These are phyloP conservation scores for Salisapilia sapeloensis DNA, from an alignment of 352 stramenopile species.

Conservation along the genomic window DNA sequence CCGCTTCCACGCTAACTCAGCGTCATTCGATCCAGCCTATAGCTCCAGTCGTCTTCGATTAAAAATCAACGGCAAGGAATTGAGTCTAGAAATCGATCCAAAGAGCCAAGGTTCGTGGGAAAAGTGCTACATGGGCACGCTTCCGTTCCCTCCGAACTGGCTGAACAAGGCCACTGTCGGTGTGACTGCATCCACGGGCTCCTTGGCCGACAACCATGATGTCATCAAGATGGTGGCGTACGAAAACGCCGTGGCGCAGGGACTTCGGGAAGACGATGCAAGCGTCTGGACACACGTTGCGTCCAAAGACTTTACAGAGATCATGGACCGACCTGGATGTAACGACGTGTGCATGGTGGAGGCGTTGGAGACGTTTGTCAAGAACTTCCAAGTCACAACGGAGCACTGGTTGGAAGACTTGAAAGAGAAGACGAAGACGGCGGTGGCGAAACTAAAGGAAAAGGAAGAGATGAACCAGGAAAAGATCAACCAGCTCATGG, in stretches of 20 bases:
- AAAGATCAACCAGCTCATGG: constrained; percentile 51
- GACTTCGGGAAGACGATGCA: constrained; percentile 31
- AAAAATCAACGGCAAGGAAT: constrained; percentile 26
- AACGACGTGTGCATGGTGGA: constrained; percentile 70
- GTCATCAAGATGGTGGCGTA: constrained; percentile 49
- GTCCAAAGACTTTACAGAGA: constrained; percentile 59
- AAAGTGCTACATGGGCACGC: constrained; percentile 39
- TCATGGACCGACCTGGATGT: constrained; percentile 36
- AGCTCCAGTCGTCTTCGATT: constrained; percentile 48
- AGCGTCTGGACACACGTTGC: constrained; percentile 72
- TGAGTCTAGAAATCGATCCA: constrained; percentile 49
- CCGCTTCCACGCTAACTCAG: constrained; percentile 56
- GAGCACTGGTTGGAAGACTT: constrained; percentile 76
- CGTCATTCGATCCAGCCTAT: constrained; percentile 50
- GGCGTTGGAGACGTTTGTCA: constrained; percentile 65
- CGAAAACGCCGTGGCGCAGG: constrained; percentile 35
- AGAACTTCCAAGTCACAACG: constrained; percentile 67
- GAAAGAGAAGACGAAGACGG: constrained; percentile 60
- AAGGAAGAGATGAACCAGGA: constrained; percentile 54
- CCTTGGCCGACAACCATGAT: constrained; percentile 73
- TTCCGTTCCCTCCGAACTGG: constrained; percentile 56
- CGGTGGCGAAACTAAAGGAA: constrained; percentile 46
- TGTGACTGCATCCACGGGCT: constrained; percentile 57
- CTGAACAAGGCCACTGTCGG: constrained; percentile 39
- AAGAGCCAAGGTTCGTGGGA: constrained; percentile 32